Evolutionary conservation across 441 rosid genomes (phyloP).

Genomic region (Syzygium syzygioides): DNA sequence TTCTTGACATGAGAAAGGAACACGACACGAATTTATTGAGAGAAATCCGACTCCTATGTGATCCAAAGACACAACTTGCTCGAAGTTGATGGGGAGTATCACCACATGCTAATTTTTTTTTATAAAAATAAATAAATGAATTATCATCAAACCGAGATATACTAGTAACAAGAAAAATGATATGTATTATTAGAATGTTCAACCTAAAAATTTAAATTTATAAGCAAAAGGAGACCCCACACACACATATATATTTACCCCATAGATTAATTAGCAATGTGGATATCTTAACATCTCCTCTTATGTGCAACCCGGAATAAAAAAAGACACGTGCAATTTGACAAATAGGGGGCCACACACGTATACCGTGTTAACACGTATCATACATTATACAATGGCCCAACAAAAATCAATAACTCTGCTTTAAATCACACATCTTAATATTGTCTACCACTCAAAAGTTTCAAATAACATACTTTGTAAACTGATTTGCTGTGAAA

Average conservation of each 20-base stretch:
- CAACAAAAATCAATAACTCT: not conserved
- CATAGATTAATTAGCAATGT: not conserved
- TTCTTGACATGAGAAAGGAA: not conserved
- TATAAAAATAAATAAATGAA: not conserved
- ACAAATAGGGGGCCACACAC: rapidly evolving
- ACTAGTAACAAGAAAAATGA: not conserved
- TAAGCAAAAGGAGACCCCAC: not conserved
- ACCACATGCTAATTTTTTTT: not conserved
- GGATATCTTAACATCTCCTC: not conserved
- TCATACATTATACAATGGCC: not conserved
- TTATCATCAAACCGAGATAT: not conserved
- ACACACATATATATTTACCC: too few species aligned
- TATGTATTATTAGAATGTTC: not conserved
- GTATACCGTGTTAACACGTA: not conserved
- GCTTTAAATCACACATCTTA: not conserved
- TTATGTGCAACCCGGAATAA: not conserved
- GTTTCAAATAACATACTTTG: not conserved
- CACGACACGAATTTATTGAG: not conserved
- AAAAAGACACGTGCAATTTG: not conserved
- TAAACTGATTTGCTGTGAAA: not conserved
- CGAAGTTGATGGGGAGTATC: not conserved
- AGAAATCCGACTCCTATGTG: not conserved
- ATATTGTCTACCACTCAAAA: not conserved
- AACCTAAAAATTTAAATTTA: not conserved
- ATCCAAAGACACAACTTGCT: not conserved